phyloP scores from a whole-genome alignment of 2,329 filamentous ascomycete genomes.

The Setomelanomma holmii region DNA sequence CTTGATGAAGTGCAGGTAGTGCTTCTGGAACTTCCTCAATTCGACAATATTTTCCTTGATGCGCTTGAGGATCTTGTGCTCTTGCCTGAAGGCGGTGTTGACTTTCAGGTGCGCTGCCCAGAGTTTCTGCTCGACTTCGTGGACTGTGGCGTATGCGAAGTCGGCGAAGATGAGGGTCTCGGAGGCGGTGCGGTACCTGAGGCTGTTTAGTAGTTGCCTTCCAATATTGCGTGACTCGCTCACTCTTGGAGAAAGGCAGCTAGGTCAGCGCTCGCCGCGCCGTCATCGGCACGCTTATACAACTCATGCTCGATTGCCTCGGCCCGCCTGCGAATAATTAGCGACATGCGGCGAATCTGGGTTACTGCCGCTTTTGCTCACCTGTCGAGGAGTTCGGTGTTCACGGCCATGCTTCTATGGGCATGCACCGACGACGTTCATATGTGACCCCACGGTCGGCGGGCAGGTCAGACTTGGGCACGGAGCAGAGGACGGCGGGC shows the following conservation, averaged over 20 bases:
- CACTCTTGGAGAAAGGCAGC: conserved; percentile 52
- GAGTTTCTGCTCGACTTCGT: conserved; percentile 72
- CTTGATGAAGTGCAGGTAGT: conserved; percentile 85
- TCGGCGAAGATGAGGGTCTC: conserved; percentile 76
- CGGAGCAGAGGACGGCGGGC: conserved; percentile 55
- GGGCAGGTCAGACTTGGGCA: conserved; percentile 65
- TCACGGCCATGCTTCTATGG: conserved; percentile 52
- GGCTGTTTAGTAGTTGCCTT: conserved; percentile 23
- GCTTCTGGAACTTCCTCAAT: conserved; percentile 79
- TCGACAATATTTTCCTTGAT: conserved; percentile 64
- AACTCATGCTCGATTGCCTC: conserved; percentile 59
- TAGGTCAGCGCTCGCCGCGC: conserved; percentile 59
- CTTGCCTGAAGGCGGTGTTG: conserved; percentile 78
- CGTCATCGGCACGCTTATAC: conserved; percentile 57
- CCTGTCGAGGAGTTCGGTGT: conserved; percentile 61
- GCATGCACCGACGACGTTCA: conserved; percentile 35
- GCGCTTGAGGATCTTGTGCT: conserved; percentile 53
- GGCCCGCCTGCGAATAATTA: conserved; percentile 48
- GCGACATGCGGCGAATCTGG: conserved; percentile 3
- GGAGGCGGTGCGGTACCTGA: conserved; percentile 73
- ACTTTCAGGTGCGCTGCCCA: conserved; percentile 82
- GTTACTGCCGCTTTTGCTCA: conserved; percentile 36
- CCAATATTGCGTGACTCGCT: conserved; percentile 7
- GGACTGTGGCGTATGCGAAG: conserved; percentile 68
- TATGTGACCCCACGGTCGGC: conserved; percentile 60